These are phyloP conservation scores for Starmerella asiatica DNA, from an alignment of 805 yeast species.

Conservation along the genomic window DNA sequence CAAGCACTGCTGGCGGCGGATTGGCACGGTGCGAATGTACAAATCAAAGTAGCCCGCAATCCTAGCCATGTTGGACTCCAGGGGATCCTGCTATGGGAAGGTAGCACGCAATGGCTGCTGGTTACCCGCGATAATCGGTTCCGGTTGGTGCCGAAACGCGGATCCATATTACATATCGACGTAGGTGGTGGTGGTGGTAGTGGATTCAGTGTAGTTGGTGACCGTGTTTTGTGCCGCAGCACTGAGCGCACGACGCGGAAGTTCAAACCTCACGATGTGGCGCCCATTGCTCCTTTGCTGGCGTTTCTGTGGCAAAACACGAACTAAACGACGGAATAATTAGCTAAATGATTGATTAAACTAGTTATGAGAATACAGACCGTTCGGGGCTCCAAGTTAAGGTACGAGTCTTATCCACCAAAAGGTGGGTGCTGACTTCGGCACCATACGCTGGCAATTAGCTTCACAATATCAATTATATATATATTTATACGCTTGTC, in stretches of 20 bases:
- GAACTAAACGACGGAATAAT: no score
- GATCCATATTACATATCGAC: slow-evolving; percentile 46
- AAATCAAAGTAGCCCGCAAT: slow-evolving; percentile 46
- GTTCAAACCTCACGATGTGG: slow-evolving; percentile 68
- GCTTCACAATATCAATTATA: no score
- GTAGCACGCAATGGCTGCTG: slow-evolving; percentile 56
- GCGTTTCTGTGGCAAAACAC: background rate
- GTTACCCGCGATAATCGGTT: slow-evolving; percentile 34
- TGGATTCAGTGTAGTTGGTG: slow-evolving; percentile 56
- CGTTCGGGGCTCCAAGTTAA: no score
- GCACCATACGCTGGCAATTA: no score
- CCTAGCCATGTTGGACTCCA: slow-evolving; percentile 42
- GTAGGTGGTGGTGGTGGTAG: slow-evolving; percentile 21
- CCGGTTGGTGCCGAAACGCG: slow-evolving; percentile 52
- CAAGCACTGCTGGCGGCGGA: slow-evolving; percentile 57
- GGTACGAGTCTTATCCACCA: no score
- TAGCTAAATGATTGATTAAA: no score
- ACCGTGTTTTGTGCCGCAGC: slow-evolving; percentile 59
- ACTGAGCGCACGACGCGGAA: slow-evolving; percentile 73
- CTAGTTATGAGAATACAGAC: no score
- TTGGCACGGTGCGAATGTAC: slow-evolving; percentile 59
- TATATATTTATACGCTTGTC: no score
- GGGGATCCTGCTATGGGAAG: slow-evolving; percentile 79
- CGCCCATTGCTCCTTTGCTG: slow-evolving; percentile 32
- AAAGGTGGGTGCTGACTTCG: no score